Base-by-base conservation (phyloP, 2,329 filamentous ascomycete species). In the Dactylellina sp. region DNA sequence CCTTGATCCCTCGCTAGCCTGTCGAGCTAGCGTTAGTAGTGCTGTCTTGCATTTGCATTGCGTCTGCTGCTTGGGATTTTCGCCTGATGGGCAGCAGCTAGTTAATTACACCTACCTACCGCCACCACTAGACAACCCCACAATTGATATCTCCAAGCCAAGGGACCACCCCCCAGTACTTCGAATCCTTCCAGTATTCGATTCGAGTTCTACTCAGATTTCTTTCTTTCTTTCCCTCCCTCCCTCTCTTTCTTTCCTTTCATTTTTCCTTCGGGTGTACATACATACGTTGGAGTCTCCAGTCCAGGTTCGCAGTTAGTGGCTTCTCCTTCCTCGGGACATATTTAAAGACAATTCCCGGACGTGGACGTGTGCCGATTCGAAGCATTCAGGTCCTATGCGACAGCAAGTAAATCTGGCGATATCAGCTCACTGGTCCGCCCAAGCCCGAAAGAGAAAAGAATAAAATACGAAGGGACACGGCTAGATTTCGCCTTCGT, bases 1-100 rank as follows among this genome's bases (percentile, higher is more conserved):
- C 68, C 60, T 72, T 65, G 68, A 72, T 65, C 68, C 68, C 53
- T 70, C 42, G 37, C 68, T 60, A 60, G 61, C 53, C 20, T 44
- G 68, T 28, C 28, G 55, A 49, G 25, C 60, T 60, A 72, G 61
- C 60, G 24, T 64, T 57, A 32, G 39, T 56, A 62, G 56, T 25
- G 57, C 49, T 63, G 57, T 63, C 59, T 63, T 63, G 50, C 57
- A 71, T 63, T 40, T 60, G 49, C 68, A 52, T 60, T 32, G 16
- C 49, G 47, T 47, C 59, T 62, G 40, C 24, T 59, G 40, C 24
- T 59, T 50, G 46, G 46, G 25, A 32, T 32, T 62, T n/a, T 50
- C 46, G 44, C 28, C 28, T 32, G 28, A 32, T 32, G 28, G 28
- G 28, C 28, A 32, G 28, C 28, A 32, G 28, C 28, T 32, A 32